Conservation (phyloP, 768 basidiomycete species). For the Dentipellis sp. region DNA sequence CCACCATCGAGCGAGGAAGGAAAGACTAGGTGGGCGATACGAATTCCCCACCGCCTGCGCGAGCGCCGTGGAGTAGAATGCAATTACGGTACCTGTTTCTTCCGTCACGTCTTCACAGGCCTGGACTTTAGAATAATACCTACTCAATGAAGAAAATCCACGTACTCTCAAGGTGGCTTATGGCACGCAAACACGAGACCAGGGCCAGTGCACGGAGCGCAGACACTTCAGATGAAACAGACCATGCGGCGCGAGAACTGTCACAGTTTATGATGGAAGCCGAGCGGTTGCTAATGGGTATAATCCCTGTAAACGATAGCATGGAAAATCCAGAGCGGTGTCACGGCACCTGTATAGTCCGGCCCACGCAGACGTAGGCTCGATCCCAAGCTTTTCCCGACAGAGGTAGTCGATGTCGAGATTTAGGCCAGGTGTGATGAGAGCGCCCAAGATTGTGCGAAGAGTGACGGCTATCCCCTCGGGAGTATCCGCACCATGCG, state of each 20-base stretch:
- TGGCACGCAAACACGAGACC: conserved; percentile 53
- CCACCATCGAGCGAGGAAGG: conserved; percentile 68
- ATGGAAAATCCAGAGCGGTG: neutral
- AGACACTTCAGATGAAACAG: conserved; percentile 60
- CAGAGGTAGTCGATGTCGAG: conserved; percentile 64
- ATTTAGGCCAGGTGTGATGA: conserved; percentile 66
- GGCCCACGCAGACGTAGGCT: conserved; percentile 26
- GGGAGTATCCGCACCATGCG: conserved; percentile 13
- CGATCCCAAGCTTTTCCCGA: conserved; percentile 42
- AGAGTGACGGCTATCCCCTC: conserved; percentile 40
- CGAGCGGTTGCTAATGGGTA: conserved; percentile 25
- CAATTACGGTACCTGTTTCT: conserved; percentile 61
- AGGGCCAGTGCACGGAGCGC: conserved; percentile 64
- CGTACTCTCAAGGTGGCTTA: conserved; percentile 64
- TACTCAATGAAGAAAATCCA: neutral
- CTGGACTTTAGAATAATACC: neutral
- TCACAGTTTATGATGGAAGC: conserved; percentile 32
- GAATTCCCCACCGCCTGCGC: conserved; percentile 45
- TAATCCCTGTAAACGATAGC: neutral
- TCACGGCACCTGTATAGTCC: conserved; percentile 42
- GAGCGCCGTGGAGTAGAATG: conserved; percentile 74
- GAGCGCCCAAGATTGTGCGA: conserved; percentile 47
- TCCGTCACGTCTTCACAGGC: conserved; percentile 49
- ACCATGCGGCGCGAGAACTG: conserved; percentile 47
- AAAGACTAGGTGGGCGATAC: conserved; percentile 63